Evolutionary conservation across 345 rosid genomes (phyloP).

Genomic region (Xanthoceras sorbifolium): DNA sequence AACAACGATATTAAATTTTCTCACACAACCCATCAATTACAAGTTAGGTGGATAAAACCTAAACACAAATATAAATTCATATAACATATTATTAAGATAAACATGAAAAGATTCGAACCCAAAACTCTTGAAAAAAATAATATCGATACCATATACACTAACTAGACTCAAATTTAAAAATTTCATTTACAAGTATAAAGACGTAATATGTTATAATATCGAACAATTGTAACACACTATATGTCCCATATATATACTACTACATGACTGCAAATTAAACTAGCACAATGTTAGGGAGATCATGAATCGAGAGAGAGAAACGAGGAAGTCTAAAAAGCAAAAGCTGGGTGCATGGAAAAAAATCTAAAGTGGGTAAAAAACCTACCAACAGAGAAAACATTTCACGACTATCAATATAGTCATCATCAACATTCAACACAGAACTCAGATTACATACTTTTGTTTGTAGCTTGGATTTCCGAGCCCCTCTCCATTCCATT

Average conservation of each 20-base stretch:
- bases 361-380: neutral
- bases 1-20: no score
- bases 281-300: neutral
- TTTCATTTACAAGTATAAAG: no score
- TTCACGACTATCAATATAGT: slow-evolving; percentile 25
- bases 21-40: no score
- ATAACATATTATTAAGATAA: no score
- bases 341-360: slow-evolving; percentile 11
- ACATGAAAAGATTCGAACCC: no score
- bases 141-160: no score
- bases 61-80: no score
- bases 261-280: neutral
- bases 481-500: slow-evolving; percentile 16
- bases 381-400: neutral
- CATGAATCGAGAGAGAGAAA: neutral
- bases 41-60: no score
- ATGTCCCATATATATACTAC: neutral
- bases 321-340: slow-evolving; percentile 22
- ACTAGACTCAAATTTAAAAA: no score
- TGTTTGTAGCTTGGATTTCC: slow-evolving; percentile 20
- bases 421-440: neutral
- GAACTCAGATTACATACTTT: neutral
- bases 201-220: no score
- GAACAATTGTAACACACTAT: no score
- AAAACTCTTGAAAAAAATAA: no score